Percentiles rank a stretch among this genome's conserved stretches.
Conservation (phyloP, 2,329 filamentous ascomycete genomes). For the Colletotrichum liaoningense region DNA sequence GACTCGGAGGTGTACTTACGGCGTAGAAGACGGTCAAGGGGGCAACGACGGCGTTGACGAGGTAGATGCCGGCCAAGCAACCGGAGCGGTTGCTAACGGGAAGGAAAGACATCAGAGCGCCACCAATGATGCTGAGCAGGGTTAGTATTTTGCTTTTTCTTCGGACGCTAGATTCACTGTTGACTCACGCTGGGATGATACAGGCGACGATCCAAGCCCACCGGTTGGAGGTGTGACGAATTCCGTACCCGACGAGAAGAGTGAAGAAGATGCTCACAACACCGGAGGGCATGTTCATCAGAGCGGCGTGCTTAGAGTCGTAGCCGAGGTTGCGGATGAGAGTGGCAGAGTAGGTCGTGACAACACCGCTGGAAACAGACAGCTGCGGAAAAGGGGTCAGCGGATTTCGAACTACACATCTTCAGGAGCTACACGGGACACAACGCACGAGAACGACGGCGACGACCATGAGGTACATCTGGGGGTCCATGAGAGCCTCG, state of each 20-base stretch:
- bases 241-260: constrained; percentile 58
- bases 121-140: constrained; percentile 54
- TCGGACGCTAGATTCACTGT: neutral
- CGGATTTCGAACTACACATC: neutral
- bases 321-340: constrained; percentile 62
- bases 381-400: constrained; percentile 42
- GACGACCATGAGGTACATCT: constrained; percentile 61
- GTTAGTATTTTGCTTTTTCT: neutral
- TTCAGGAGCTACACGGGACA: no score
- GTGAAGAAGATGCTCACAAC: constrained; percentile 64
- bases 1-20: constrained; percentile 41
- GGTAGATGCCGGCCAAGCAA: constrained; percentile 60
- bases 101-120: constrained; percentile 65
- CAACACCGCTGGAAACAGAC: constrained; percentile 64
- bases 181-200: constrained; percentile 58
- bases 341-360: constrained; percentile 66
- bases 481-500: constrained; percentile 63
- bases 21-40: constrained; percentile 59
- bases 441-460: constrained; percentile 58
- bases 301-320: constrained; percentile 54
- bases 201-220: constrained; percentile 62
- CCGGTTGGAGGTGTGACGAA: constrained; percentile 58
- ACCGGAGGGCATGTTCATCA: constrained; percentile 67
- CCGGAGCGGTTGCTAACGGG: constrained; percentile 57
- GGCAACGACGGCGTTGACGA: constrained; percentile 61